A percentile compares a stretch with the other conserved stretches of the same genome.
phyloP scores from a whole-genome alignment of 129 eudicot genomes.

The Silybum marianum region DNA sequence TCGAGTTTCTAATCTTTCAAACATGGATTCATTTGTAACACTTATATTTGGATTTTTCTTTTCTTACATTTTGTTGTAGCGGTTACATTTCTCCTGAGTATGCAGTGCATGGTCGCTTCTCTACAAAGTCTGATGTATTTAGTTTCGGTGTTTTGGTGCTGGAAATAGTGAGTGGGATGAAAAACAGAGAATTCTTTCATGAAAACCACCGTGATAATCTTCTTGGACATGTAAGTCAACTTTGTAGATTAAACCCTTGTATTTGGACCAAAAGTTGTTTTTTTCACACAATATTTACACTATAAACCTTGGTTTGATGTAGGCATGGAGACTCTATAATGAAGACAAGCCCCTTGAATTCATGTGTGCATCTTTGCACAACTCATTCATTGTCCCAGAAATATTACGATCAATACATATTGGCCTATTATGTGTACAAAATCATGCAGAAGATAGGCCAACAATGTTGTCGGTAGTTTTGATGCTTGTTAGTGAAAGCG shows the following conservation, averaged over 20 bases:
- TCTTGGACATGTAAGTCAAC: constrained; percentile 14
- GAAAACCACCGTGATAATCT: constrained; percentile 11
- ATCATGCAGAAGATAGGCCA: neutral
- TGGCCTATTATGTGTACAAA: constrained; percentile 16
- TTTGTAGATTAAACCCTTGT: no score
- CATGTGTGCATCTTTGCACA: neutral
- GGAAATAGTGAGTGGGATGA: neutral
- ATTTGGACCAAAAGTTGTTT: no score
- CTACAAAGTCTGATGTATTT: neutral
- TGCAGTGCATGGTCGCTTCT: neutral
- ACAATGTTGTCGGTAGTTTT: constrained; percentile 6
- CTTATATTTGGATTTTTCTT: no score
- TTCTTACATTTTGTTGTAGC: neutral
- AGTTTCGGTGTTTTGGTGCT: constrained; percentile 7
- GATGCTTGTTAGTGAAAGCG: constrained; percentile 8
- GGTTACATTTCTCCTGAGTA: neutral
- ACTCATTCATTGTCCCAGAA: neutral
- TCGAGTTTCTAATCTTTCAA: neutral
- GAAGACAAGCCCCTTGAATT: constrained; percentile 4
- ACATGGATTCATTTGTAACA: no score
- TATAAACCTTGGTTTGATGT: neutral
- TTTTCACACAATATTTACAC: no score
- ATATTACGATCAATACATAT: neutral
- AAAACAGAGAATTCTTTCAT: constrained; percentile 7
- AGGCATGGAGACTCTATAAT: constrained; percentile 9